These are phyloP conservation scores for Schizophyllum amplum DNA, from an alignment of 1,284 basidiomycete genomes.

Conservation along the genomic window DNA sequence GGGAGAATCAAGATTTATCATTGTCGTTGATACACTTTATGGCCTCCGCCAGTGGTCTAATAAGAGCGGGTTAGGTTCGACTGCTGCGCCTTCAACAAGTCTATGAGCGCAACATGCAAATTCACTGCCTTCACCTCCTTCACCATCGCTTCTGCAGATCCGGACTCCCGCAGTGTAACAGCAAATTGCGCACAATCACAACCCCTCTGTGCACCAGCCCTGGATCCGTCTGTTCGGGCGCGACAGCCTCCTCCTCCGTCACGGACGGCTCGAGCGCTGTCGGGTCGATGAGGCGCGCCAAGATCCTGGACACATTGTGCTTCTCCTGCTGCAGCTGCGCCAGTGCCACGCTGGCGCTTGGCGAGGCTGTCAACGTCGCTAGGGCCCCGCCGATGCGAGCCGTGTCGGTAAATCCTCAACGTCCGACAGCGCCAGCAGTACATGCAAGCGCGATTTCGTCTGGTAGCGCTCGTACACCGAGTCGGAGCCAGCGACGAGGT, in stretches of 20 bases:
- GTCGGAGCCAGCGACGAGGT: conserved; percentile 76
- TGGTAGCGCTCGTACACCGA: conserved; percentile 66
- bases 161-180: conserved; percentile 36
- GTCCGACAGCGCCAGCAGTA: conserved; percentile 80
- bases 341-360: conserved; percentile 51
- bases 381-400: conserved; percentile 82
- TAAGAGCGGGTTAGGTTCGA: neutral
- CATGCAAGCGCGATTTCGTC: conserved; percentile 61
- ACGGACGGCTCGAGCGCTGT: conserved; percentile 22
- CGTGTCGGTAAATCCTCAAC: conserved; percentile 78
- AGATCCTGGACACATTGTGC: conserved; percentile 49
- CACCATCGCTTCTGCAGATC: conserved; percentile 31
- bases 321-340: conserved; percentile 55
- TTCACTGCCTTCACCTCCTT: conserved; percentile 42
- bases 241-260: conserved; percentile 24
- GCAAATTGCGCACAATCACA: conserved; percentile 60
- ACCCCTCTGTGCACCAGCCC: conserved; percentile 72
- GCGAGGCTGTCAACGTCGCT: conserved; percentile 66
- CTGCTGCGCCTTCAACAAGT: conserved; percentile 29
- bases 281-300: conserved; percentile 60
- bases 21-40: neutral
- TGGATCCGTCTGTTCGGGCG: conserved; percentile 30
- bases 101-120: conserved; percentile 36
- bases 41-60: neutral
- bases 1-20: too few species aligned